These are phyloP conservation scores for Ceratobasidium papillatum DNA, from an alignment of 1,284 basidiomycete genomes.

Conservation along the genomic window DNA sequence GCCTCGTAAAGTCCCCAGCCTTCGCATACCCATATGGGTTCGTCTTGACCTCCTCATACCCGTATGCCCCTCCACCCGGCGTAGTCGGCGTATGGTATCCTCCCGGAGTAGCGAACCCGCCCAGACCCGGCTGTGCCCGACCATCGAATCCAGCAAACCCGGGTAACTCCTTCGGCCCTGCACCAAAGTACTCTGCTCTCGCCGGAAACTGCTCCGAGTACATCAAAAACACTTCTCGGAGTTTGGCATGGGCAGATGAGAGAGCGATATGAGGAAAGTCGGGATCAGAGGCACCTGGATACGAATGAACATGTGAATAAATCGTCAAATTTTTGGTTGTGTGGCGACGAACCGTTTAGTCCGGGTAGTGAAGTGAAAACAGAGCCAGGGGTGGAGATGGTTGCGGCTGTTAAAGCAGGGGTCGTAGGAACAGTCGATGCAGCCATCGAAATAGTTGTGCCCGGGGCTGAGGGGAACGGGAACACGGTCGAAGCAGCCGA, in stretches of 20 bases:
- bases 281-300: slow-evolving; percentile 18
- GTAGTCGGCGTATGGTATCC: slow-evolving; percentile 15
- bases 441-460: slow-evolving; percentile 32
- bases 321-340: not conserved
- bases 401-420: slow-evolving; percentile 27
- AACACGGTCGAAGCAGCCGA: not conserved
- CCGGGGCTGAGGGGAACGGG: slow-evolving; percentile 30
- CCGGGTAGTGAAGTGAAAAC: slow-evolving; percentile 28
- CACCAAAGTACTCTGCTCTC: slow-evolving; percentile 22
- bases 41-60: slow-evolving; percentile 15
- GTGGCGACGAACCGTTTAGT: slow-evolving; percentile 4
- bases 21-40: slow-evolving; percentile 35
- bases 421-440: slow-evolving; percentile 32
- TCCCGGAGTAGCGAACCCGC: not conserved
- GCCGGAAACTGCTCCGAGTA: slow-evolving; percentile 35
- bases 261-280: slow-evolving; percentile 27
- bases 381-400: slow-evolving; percentile 23
- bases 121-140: slow-evolving; percentile 10
- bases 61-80: slow-evolving; percentile 14
- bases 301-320: not conserved
- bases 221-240: slow-evolving; percentile 19
- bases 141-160: slow-evolving; percentile 19
- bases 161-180: slow-evolving; percentile 9
- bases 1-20: slow-evolving; percentile 27
- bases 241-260: slow-evolving; percentile 1